Evolutionary conservation across 2,329 filamentous ascomycete species (phyloP).

Genomic region (Eurotiales sp.): DNA sequence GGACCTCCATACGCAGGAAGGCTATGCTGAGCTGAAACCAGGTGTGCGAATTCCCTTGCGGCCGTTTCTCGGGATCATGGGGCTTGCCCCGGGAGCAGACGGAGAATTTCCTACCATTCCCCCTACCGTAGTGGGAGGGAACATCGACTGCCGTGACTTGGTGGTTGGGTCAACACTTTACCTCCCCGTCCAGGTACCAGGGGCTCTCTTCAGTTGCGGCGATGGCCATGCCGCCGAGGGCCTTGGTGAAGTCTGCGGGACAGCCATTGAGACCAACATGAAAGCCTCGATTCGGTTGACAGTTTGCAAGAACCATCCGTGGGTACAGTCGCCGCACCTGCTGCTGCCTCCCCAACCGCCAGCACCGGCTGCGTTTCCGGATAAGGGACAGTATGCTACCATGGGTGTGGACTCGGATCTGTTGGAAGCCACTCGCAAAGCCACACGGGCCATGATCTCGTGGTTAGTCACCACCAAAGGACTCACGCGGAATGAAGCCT

Average conservation of each 20-base stretch:
- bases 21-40: slow-evolving; percentile 45
- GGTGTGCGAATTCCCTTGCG: slow-evolving; percentile 49
- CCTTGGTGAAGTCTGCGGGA: slow-evolving; percentile 54
- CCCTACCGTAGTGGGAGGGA: slow-evolving; percentile 51
- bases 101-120: slow-evolving; percentile 50
- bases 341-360: slow-evolving; percentile 31
- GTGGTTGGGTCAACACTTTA: slow-evolving; percentile 47
- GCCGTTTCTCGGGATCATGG: slow-evolving; percentile 53
- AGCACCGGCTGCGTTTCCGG: slow-evolving; percentile 23
- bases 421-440: slow-evolving; percentile 48
- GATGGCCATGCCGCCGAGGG: slow-evolving; percentile 55
- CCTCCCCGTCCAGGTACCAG: slow-evolving; percentile 48
- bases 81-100: slow-evolving; percentile 45
- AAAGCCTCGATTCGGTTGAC: slow-evolving; percentile 48
- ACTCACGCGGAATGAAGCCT: slow-evolving; percentile 46
- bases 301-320: slow-evolving; percentile 45
- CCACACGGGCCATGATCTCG: slow-evolving; percentile 46
- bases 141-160: slow-evolving; percentile 52
- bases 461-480: slow-evolving; percentile 49
- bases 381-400: slow-evolving; percentile 44
- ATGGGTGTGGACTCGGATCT: slow-evolving; percentile 49
- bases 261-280: slow-evolving; percentile 55
- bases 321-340: slow-evolving; percentile 49
- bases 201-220: slow-evolving; percentile 53
- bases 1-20: slow-evolving; percentile 39